phyloP scores from a whole-genome alignment of 306 rosid genomes.

The Benincasa hispida region DNA sequence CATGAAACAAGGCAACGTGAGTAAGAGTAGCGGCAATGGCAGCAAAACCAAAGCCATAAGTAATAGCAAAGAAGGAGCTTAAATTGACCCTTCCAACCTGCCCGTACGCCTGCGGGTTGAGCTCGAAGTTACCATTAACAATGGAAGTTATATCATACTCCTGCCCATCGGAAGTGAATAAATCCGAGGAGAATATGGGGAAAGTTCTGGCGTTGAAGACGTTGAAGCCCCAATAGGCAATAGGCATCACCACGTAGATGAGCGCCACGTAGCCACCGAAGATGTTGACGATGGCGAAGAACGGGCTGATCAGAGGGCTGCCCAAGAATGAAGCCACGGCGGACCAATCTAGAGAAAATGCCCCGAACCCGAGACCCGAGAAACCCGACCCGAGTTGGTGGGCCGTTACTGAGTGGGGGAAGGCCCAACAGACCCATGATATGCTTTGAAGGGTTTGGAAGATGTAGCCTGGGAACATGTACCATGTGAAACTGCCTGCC shows the following conservation, averaged over 20 bases:
- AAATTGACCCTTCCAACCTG: constrained; percentile 41
- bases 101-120: constrained; percentile 17
- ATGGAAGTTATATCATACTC: constrained; percentile 33
- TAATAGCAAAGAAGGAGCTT: constrained; percentile 52
- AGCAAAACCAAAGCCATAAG: constrained; percentile 76
- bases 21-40: constrained; percentile 57
- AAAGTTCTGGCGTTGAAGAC: constrained; percentile 17
- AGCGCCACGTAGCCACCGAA: constrained; percentile 15
- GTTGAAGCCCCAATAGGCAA: constrained; percentile 22
- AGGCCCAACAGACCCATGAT: constrained; percentile 44
- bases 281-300: constrained; percentile 27
- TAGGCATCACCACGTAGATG: constrained; percentile 14
- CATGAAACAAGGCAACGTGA: constrained; percentile 58
- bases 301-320: constrained; percentile 23
- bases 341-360: constrained; percentile 25
- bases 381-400: constrained; percentile 30
- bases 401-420: constrained; percentile 17
- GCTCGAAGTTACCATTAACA: constrained; percentile 43
- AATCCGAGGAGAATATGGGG: constrained; percentile 22
- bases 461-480: constrained; percentile 49
- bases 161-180: constrained; percentile 28
- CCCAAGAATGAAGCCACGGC: constrained; percentile 17
- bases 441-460: constrained; percentile 52
- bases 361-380: constrained; percentile 18
- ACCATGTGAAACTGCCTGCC: constrained; percentile 53